Conservation (phyloP, 768 basidiomycete genomes). For the Amanita polypyramis region DNA sequence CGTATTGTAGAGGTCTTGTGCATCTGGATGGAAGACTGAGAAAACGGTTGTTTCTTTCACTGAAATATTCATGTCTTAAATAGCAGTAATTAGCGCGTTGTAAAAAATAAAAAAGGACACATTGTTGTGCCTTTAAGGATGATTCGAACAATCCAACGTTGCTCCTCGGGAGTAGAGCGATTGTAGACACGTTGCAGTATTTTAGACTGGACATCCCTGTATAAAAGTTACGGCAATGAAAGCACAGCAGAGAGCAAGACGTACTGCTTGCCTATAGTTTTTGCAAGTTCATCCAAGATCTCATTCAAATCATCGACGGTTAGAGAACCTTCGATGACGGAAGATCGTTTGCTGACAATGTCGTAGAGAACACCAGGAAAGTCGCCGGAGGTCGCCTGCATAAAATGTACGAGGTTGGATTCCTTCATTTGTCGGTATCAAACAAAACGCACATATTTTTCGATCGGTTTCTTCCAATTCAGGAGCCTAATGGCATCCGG, state of each 20-base stretch:
- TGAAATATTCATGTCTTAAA: conserved; percentile 78
- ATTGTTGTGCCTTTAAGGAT: conserved; percentile 71
- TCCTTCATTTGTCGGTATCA: not conserved
- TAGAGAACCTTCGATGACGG: conserved; percentile 62
- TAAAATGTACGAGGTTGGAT: not conserved
- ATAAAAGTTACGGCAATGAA: conserved; percentile 9
- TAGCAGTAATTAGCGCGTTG: not conserved
- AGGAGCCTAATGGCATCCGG: conserved; percentile 73
- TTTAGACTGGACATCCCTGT: conserved; percentile 64
- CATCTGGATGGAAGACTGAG: conserved; percentile 87
- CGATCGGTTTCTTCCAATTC: conserved; percentile 85
- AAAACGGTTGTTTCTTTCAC: conserved; percentile 94
- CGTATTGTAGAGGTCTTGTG: conserved; percentile 89
- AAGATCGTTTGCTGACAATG: conserved; percentile 77
- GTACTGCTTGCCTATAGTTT: conserved; percentile 67
- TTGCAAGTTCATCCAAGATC: conserved; percentile 67
- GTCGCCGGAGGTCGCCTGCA: conserved; percentile 68
- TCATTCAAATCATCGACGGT: conserved; percentile 80
- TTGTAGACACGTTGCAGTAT: conserved; percentile 73
- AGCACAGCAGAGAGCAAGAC: conserved; percentile 11
- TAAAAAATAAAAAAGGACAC: no score
- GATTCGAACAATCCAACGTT: conserved; percentile 93
- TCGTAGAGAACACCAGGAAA: conserved; percentile 84
- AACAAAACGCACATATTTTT: conserved; percentile 41
- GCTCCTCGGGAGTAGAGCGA: conserved; percentile 75